Percentiles rank a stretch among this genome's conserved stretches.
Conservation (phyloP, 345 rosid genomes). For the Arabidopsis thaliana region TAIR10.1 NC_003076.8:15939501-15940000, state of each 20-base stretch:
- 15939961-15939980: constrained; percentile 99
- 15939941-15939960: constrained; percentile 62
- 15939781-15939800: neutral
- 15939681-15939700: constrained; percentile 40
- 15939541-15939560: constrained; percentile 29
- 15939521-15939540: constrained; percentile 42
- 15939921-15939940: constrained; percentile 29
- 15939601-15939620: constrained; percentile 30
- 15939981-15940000: constrained; percentile 98
- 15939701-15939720: constrained; percentile 65
- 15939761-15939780: constrained; percentile 92
- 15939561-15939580: constrained; percentile 11
- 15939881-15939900: constrained; percentile 9
- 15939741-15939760: constrained; percentile 95
- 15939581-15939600: constrained; percentile 25
- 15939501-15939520: constrained; percentile 18
- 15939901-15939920: constrained; percentile 39
- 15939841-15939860: constrained; percentile 28
- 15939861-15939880: constrained; percentile 74
- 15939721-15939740: constrained; percentile 69
- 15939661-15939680: constrained; percentile 29
- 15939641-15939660: constrained; percentile 22
- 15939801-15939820: neutral
- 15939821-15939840: constrained; percentile 6
- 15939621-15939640: constrained; percentile 29